phyloP scores from a whole-genome alignment of 1,284 basidiomycete species.

The Amylostereum areolatum region DNA sequence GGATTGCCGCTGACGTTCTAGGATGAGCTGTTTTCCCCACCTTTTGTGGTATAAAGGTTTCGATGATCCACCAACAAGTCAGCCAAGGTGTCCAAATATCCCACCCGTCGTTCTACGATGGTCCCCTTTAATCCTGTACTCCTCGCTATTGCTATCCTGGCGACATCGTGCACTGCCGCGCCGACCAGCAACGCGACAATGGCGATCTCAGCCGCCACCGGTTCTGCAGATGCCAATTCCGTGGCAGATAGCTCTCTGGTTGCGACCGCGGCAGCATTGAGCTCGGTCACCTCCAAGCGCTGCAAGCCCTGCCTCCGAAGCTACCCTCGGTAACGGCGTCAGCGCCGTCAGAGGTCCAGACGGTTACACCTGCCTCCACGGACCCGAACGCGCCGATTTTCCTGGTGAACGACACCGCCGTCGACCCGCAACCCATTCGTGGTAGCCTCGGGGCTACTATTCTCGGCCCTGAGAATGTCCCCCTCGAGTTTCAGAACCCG shows the following conservation, averaged over 20 bases:
- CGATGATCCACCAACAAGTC: no score
- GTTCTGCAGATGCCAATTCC: no score
- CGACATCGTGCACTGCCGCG: not conserved
- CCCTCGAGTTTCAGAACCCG: slow-evolving; percentile 50
- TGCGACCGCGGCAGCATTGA: no score
- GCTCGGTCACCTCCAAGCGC: not conserved
- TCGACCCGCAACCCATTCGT: slow-evolving; percentile 29
- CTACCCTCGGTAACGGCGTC: not conserved
- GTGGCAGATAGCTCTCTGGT: no score
- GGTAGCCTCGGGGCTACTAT: slow-evolving; percentile 43
- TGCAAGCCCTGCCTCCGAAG: not conserved
- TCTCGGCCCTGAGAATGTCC: slow-evolving; percentile 50
- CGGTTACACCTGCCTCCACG: slow-evolving; percentile 42
- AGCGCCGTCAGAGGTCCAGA: slow-evolving; percentile 14
- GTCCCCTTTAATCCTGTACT: no score
- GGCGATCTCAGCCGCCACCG: no score
- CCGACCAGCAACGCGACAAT: not conserved
- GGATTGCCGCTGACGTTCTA: no score
- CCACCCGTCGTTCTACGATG: no score
- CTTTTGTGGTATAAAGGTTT: no score
- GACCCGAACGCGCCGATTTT: slow-evolving; percentile 46
- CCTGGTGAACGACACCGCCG: slow-evolving; percentile 22
- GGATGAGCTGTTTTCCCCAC: no score
- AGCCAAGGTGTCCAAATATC: no score
- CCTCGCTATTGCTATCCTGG: no score